These are phyloP conservation scores for Zalaria obscura DNA, from an alignment of 2,329 filamentous ascomycete genomes.

Conservation along the genomic window DNA sequence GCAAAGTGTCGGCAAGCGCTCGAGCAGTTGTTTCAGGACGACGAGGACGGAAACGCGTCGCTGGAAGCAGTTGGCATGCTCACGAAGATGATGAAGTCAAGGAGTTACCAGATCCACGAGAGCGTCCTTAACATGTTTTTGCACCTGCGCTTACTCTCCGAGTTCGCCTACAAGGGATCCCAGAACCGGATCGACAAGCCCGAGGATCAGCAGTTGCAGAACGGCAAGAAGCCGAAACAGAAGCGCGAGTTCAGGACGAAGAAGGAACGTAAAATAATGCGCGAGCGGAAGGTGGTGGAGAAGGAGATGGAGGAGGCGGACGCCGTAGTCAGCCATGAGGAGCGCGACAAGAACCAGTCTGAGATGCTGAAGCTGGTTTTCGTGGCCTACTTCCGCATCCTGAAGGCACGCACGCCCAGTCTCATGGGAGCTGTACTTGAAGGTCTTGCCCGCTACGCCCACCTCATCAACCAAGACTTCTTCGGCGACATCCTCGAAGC, in stretches of 20 bases:
- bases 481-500: conserved; percentile 93
- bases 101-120: conserved; percentile 71
- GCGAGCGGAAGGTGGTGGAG: conserved; percentile 75
- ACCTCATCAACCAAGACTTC: conserved; percentile 98
- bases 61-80: conserved; percentile 75
- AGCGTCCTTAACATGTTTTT: conserved; percentile 82
- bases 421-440: conserved; percentile 97
- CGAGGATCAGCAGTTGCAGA: conserved; percentile 25
- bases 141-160: conserved; percentile 72
- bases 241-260: conserved; percentile 85
- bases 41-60: conserved; percentile 80
- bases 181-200: conserved; percentile 57
- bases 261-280: conserved; percentile 64
- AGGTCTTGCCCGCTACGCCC: conserved; percentile 82
- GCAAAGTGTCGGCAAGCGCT: conserved; percentile 63
- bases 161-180: conserved; percentile 76
- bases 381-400: conserved; percentile 82
- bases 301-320: conserved; percentile 92
- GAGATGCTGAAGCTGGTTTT: conserved; percentile 96
- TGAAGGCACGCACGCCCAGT: conserved; percentile 67
- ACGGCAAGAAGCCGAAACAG: conserved; percentile 41
- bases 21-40: conserved; percentile 68
- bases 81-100: conserved; percentile 88
- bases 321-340: conserved; percentile 79
- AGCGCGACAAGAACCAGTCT: conserved; percentile 83